A percentile compares a stretch with the other conserved stretches of the same genome.
Evolutionary conservation across 73 alveolate genomes (phyloP).

Genomic region (Loxodes magnus): DNA sequence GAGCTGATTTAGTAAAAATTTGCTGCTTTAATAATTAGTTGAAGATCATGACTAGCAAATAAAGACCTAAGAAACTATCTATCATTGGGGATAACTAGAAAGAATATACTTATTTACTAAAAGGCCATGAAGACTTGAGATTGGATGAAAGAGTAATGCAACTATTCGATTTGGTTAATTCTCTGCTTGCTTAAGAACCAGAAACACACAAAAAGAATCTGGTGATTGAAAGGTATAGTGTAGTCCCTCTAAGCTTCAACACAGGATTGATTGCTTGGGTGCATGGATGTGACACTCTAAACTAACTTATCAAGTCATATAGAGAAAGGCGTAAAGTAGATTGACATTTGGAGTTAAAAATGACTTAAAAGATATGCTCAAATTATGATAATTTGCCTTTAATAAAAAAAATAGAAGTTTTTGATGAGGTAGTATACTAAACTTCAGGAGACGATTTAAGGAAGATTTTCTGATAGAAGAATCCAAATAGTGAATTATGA

Average conservation of each 20-base stretch:
- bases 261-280: constrained; percentile 98
- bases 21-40: constrained; percentile 44
- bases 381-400: constrained; percentile 73
- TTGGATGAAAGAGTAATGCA: constrained; percentile 98
- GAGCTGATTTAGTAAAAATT: constrained; percentile 54
- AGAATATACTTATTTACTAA: constrained; percentile 81
- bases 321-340: constrained; percentile 65
- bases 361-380: constrained; percentile 68
- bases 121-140: constrained; percentile 96
- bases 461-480: constrained; percentile 84
- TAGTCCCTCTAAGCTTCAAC: constrained; percentile 88
- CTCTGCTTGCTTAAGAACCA: constrained; percentile 80
- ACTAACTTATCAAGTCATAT: constrained; percentile 82
- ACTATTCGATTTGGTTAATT: constrained; percentile 86
- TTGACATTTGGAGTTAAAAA: constrained; percentile 66
- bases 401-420: constrained; percentile 84
- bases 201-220: constrained; percentile 82
- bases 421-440: constrained; percentile 70
- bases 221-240: constrained; percentile 84
- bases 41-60: constrained; percentile 74
- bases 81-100: constrained; percentile 91
- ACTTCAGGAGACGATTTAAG: constrained; percentile 91
- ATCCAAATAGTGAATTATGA: constrained; percentile 87
- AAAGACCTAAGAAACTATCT: constrained; percentile 88
- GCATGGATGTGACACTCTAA: constrained; percentile 94